phyloP scores from a whole-genome alignment of 305 asterid species.

The Fraxinus floribunda region DNA sequence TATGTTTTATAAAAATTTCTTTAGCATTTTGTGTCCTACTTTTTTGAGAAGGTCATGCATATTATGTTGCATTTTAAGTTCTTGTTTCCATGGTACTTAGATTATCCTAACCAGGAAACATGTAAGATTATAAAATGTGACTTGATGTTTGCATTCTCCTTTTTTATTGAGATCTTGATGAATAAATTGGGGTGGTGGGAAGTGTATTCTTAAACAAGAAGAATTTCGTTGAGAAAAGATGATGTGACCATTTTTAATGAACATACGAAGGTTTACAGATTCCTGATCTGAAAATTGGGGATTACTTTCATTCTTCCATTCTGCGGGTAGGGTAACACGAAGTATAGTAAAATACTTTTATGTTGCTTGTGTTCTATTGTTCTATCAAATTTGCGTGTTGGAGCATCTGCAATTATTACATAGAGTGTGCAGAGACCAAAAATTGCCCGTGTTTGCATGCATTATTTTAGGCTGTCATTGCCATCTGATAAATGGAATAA shows the following conservation, averaged over 20 bases:
- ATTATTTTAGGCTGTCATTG: neutral
- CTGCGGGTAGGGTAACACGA: neutral
- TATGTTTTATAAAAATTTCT: neutral
- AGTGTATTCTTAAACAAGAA: neutral
- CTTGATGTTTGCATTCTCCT: neutral
- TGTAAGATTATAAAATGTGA: neutral
- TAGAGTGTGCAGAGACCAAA: neutral
- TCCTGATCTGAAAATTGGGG: neutral
- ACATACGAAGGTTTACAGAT: neutral
- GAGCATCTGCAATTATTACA: neutral
- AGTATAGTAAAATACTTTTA: neutral
- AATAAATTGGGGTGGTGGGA: neutral
- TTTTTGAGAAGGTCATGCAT: neutral
- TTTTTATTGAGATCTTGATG: neutral
- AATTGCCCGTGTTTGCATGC: neutral
- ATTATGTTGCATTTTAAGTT: neutral
- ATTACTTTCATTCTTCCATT: neutral
- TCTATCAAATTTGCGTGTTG: neutral
- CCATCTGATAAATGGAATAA: conserved; percentile 10
- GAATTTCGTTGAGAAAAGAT: neutral
- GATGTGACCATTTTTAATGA: neutral
- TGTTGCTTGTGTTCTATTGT: neutral
- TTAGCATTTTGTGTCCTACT: neutral
- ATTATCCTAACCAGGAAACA: neutral
- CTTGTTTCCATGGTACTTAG: neutral